phyloP scores from a whole-genome alignment of 2,329 filamentous ascomycete species.

The Biscogniauxia sp. region DNA sequence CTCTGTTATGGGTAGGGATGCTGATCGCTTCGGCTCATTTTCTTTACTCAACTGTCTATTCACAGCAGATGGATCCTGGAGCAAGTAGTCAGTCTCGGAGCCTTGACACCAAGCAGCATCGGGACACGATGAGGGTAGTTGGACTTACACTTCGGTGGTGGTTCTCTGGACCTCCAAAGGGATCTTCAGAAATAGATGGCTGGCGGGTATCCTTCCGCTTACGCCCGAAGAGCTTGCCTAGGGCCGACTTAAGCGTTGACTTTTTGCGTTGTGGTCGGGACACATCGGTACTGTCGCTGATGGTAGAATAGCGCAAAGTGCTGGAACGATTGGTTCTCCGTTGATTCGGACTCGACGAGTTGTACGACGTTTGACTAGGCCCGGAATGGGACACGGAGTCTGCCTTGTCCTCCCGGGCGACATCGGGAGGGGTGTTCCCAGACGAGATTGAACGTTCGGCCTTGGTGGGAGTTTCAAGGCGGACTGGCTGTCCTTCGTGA shows the following conservation, averaged over 20 bases:
- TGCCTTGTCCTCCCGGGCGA: conserved; percentile 20
- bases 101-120: neutral
- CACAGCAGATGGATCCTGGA: conserved; percentile 40
- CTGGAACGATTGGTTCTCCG: conserved; percentile 39
- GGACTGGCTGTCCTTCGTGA: conserved; percentile 28
- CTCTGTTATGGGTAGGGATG: conserved; percentile 59
- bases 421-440: conserved; percentile 19
- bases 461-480: conserved; percentile 17
- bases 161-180: conserved; percentile 25
- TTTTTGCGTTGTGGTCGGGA: conserved; percentile 52
- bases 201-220: conserved; percentile 48
- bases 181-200: conserved; percentile 28
- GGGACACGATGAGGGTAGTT: neutral
- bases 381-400: conserved; percentile 22
- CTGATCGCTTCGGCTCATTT: conserved; percentile 51
- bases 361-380: conserved; percentile 28
- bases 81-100: neutral
- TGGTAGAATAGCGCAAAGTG: conserved; percentile 46
- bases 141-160: conserved; percentile 52
- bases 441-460: conserved; percentile 20
- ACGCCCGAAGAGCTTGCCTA: conserved; percentile 58
- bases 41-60: conserved; percentile 32
- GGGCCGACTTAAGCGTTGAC: conserved; percentile 53
- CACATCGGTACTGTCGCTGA: conserved; percentile 41
- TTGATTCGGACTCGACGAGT: conserved; percentile 28